Percentiles rank a stretch among this genome's conserved stretches.
Conservation (phyloP, 805 yeast species). For the Spathaspora hagerdaliae region DNA sequence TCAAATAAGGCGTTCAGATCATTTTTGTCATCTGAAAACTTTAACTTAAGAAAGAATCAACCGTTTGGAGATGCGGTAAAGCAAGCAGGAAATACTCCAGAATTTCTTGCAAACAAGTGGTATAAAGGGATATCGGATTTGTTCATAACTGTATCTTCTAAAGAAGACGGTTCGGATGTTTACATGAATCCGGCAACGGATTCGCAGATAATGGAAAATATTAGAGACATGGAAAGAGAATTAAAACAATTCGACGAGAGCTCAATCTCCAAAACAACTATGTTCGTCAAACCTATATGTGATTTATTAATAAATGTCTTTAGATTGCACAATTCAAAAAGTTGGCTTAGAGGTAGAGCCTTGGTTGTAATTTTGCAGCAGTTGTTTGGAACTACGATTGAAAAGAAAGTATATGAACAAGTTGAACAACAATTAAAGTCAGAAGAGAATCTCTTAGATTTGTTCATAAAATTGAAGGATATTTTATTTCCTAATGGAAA, state of each 20-base stretch:
- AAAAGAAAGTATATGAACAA: conserved; percentile 53
- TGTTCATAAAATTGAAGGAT: conserved; percentile 18
- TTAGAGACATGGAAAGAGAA: conserved; percentile 52
- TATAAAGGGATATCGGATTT: conserved; percentile 25
- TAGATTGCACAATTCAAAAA: conserved; percentile 56
- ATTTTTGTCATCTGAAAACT: conserved; percentile 72
- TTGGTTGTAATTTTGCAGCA: conserved; percentile 78
- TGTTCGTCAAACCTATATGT: conserved; percentile 78
- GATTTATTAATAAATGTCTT: conserved; percentile 71
- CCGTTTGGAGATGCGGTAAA: conserved; percentile 17
- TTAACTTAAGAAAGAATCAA: conserved; percentile 29
- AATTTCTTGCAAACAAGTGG: conserved; percentile 30
- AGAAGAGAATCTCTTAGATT: conserved; percentile 44
- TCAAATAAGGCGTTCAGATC: conserved; percentile 66
- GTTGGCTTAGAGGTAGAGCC: conserved; percentile 85
- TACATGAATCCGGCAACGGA: not conserved
- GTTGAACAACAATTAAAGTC: conserved; percentile 32
- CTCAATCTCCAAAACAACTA: conserved; percentile 14
- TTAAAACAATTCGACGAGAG: conserved; percentile 48
- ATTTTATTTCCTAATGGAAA: conserved; percentile 44
- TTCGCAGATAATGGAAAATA: conserved; percentile 20
- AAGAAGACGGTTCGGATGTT: not conserved
- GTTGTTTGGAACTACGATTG: conserved; percentile 82
- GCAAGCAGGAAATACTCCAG: conserved; percentile 17
- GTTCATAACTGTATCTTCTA: conserved; percentile 4